A percentile compares a stretch with the other conserved stretches of the same genome.
Evolutionary conservation across 2,329 filamentous ascomycete species (phyloP).

Genomic region (Bretziella fagacearum): DNA sequence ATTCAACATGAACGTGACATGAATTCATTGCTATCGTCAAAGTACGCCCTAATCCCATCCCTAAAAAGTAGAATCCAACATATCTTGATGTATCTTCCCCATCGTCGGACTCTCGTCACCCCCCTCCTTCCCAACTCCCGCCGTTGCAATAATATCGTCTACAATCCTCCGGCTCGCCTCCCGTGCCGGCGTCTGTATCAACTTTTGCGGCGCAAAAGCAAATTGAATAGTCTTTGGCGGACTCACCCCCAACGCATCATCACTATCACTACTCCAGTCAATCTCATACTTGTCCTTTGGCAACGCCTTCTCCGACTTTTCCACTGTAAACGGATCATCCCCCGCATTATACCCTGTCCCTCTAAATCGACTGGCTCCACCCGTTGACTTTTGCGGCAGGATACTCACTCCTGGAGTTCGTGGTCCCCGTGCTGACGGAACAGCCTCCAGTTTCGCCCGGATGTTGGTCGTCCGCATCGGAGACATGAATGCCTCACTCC

Average conservation of each 20-base stretch:
- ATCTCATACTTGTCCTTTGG: conserved; percentile 34
- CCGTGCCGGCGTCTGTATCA: conserved; percentile 66
- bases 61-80: conserved; percentile 42
- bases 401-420: conserved; percentile 74
- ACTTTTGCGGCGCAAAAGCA: conserved; percentile 55
- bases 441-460: conserved; percentile 27
- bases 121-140: conserved; percentile 42
- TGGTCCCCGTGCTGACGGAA: conserved; percentile 27
- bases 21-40: too few species aligned
- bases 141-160: conserved; percentile 60
- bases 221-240: conserved; percentile 91
- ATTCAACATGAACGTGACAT: too few species aligned
- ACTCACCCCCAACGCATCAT: conserved; percentile 58
- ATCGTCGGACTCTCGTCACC: conserved; percentile 46
- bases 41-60: neutral
- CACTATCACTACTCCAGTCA: conserved; percentile 60
- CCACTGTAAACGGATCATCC: conserved; percentile 27
- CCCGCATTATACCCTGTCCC: neutral
- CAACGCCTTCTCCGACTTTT: conserved; percentile 17
- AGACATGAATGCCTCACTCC: conserved; percentile 71
- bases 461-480: conserved; percentile 35
- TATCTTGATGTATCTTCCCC: conserved; percentile 46
- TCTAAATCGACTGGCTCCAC: neutral
- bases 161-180: conserved; percentile 71
- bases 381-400: conserved; percentile 42